These are phyloP conservation scores for Blastomyces emzantsi DNA, from an alignment of 2,329 filamentous ascomycete species.

Conservation along the genomic window DNA sequence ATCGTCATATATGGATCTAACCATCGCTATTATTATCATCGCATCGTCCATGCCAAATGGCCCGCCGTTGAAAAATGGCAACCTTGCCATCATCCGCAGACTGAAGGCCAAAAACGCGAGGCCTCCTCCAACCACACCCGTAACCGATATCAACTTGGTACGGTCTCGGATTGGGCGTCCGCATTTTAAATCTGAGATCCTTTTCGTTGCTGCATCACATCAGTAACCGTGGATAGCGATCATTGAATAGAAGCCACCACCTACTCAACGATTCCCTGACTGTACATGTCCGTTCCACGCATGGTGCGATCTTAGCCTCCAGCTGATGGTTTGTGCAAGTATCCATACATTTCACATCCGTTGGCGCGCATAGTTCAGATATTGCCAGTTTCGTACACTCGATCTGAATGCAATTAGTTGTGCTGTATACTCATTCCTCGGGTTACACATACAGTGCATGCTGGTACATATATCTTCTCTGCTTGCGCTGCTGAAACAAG, in stretches of 20 bases:
- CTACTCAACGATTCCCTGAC: constrained; percentile 3
- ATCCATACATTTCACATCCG: constrained; percentile 2
- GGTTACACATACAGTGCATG: constrained; percentile 1
- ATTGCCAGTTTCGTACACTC: constrained; percentile 7
- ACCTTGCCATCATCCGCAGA: constrained; percentile 5
- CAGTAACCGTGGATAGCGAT: neutral
- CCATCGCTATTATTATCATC: constrained; percentile 5
- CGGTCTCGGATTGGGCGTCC: constrained; percentile 2
- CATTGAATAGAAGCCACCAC: neutral
- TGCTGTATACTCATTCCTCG: neutral
- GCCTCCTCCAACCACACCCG: neutral
- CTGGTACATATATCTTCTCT: neutral
- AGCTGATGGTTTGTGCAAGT: constrained; percentile 2
- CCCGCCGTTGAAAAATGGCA: constrained; percentile 3
- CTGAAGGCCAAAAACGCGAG: neutral
- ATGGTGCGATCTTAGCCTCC: neutral
- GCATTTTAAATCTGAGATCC: constrained; percentile 1
- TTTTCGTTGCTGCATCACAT: constrained; percentile 1
- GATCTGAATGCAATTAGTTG: constrained; percentile 3
- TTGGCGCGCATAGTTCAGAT: neutral
- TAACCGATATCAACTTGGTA: constrained; percentile 2
- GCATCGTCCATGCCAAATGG: constrained; percentile 10
- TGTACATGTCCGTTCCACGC: constrained; percentile 1
- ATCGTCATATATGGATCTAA: neutral
- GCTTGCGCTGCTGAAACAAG: neutral